Percentiles rank a stretch among this genome's conserved stretches.
Conservation (phyloP, 805 yeast species). For the Nakazawaea molendinolei region DNA sequence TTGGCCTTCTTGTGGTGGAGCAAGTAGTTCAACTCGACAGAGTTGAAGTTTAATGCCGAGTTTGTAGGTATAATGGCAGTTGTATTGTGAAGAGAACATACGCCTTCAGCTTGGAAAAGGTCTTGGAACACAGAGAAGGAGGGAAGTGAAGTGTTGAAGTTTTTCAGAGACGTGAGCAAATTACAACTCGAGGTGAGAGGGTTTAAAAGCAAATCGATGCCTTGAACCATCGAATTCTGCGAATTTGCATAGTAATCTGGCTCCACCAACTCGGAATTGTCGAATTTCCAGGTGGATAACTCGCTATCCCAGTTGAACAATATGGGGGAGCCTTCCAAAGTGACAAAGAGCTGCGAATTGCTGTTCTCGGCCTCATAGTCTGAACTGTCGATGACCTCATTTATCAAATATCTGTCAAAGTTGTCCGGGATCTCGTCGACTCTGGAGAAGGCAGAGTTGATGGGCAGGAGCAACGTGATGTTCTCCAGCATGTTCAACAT, state of each 20-base stretch:
- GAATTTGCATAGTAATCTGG: conserved; percentile 51
- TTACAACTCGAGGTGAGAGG: conserved; percentile 29
- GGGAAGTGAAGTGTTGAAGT: background rate
- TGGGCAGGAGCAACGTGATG: conserved; percentile 74
- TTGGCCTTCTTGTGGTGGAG: conserved; percentile 21
- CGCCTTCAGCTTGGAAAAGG: conserved; percentile 16
- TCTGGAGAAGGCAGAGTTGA: conserved; percentile 60
- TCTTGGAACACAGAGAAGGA: conserved; percentile 13
- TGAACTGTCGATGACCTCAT: conserved; percentile 24
- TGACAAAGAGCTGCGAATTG: conserved; percentile 17
- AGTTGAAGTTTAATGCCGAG: conserved; percentile 27
- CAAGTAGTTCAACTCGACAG: conserved; percentile 41
- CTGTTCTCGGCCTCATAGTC: conserved; percentile 23
- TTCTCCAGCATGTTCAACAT: conserved; percentile 50
- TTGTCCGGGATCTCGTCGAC: conserved; percentile 13
- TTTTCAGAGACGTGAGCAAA: no score
- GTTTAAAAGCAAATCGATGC: conserved; percentile 42
- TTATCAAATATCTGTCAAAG: conserved; percentile 27
- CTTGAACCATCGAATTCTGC: conserved; percentile 63
- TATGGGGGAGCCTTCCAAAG: conserved; percentile 25
- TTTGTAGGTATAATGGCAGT: conserved; percentile 46
- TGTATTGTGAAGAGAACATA: conserved; percentile 24
- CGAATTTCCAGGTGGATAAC: conserved; percentile 28
- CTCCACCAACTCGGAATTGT: conserved; percentile 45
- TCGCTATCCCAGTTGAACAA: conserved; percentile 23